A percentile compares a stretch with the other conserved stretches of the same genome.
Conservation (phyloP, 1,284 basidiomycete species). For the Pseudozyma sp. region DNA sequence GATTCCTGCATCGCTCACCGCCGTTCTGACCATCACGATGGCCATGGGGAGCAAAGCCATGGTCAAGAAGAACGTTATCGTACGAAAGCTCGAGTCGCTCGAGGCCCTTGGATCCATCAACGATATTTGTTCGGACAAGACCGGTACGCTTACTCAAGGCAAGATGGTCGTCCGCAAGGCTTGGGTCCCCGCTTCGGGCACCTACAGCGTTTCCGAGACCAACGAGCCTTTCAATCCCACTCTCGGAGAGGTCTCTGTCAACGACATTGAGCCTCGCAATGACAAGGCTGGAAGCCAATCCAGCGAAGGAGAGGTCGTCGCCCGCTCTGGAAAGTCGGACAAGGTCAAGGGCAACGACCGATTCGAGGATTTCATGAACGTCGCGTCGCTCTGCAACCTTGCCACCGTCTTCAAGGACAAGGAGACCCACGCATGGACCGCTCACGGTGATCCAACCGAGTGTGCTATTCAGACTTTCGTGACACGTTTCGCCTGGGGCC, state of each 20-base stretch:
- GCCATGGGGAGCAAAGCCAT: slow-evolving; percentile 74
- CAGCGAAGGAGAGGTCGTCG: slow-evolving; percentile 64
- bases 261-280: slow-evolving; percentile 58
- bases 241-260: slow-evolving; percentile 69
- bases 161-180: slow-evolving; percentile 66
- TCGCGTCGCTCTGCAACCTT: slow-evolving; percentile 68
- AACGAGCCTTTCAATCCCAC: slow-evolving; percentile 67
- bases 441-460: slow-evolving; percentile 78
- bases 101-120: slow-evolving; percentile 67
- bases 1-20: slow-evolving; percentile 71
- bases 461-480: slow-evolving; percentile 77
- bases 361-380: slow-evolving; percentile 61
- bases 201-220: slow-evolving; percentile 61
- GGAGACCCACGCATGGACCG: slow-evolving; percentile 72
- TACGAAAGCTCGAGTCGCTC: slow-evolving; percentile 70
- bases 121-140: slow-evolving; percentile 68
- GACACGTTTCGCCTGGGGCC: slow-evolving; percentile 69
- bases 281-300: slow-evolving; percentile 7
- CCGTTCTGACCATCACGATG: slow-evolving; percentile 69
- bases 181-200: slow-evolving; percentile 64
- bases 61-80: slow-evolving; percentile 73
- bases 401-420: slow-evolving; percentile 67
- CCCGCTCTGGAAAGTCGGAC: slow-evolving; percentile 53
- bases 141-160: slow-evolving; percentile 67
- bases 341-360: slow-evolving; percentile 47